Evolutionary conservation across 108 stramenopile genomes (phyloP).

Genomic region (Epithemia pelagica): DNA sequence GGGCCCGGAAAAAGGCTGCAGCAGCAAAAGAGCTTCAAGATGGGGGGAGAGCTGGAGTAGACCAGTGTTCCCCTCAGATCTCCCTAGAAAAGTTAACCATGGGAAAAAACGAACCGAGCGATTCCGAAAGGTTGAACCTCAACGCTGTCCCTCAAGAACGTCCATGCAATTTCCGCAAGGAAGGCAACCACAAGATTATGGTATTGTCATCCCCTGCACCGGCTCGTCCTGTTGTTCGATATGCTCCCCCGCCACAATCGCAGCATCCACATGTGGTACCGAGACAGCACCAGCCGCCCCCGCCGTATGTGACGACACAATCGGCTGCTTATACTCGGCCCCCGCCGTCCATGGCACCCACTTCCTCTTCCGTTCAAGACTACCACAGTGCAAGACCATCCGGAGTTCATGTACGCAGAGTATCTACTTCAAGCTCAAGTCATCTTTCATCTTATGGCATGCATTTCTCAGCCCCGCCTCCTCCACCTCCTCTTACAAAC

Average conservation of each 20-base stretch:
- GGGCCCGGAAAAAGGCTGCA: slow-evolving; percentile 6
- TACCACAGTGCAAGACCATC: not conserved
- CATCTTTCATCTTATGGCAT: not conserved
- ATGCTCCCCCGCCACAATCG: too few species aligned
- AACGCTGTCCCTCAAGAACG: too few species aligned
- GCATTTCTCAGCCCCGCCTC: not conserved
- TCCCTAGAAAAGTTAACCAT: not conserved
- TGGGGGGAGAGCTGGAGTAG: not conserved
- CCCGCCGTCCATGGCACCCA: not conserved
- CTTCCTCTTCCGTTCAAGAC: not conserved
- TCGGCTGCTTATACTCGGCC: not conserved
- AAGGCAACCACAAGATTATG: too few species aligned
- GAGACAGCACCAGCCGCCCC: not conserved
- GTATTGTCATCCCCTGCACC: too few species aligned
- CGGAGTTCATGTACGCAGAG: not conserved
- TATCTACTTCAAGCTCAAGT: not conserved
- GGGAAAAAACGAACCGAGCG: not conserved
- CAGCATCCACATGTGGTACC: too few species aligned
- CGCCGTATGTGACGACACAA: not conserved
- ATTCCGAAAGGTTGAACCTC: too few species aligned
- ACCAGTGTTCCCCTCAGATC: not conserved
- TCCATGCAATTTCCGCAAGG: too few species aligned
- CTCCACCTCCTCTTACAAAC: not conserved
- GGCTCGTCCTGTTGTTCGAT: too few species aligned
- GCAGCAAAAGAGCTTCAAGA: not conserved